These are phyloP conservation scores for Ormosia emarginata DNA, from an alignment of 306 rosid species.

Conservation along the genomic window DNA sequence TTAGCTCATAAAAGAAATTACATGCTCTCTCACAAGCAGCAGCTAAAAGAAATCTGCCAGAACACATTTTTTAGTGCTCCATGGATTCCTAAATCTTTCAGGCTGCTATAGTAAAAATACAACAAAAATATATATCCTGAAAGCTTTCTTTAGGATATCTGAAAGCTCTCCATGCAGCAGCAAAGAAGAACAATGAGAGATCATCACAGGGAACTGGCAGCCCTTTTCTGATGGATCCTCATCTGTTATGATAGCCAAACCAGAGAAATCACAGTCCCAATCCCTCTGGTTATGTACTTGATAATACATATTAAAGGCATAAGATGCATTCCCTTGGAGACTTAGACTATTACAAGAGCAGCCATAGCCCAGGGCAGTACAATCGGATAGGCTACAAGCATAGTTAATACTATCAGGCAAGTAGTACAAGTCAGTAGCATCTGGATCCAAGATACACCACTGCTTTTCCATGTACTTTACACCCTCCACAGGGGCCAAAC, in stretches of 20 bases:
- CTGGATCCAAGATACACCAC: slow-evolving; percentile 69
- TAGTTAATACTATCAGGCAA: slow-evolving; percentile 55
- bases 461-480: slow-evolving; percentile 52
- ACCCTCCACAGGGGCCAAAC: slow-evolving; percentile 62
- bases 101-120: slow-evolving; percentile 29
- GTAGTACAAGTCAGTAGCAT: slow-evolving; percentile 24
- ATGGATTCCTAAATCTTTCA: neutral
- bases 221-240: slow-evolving; percentile 66
- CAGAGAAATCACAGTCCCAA: slow-evolving; percentile 70
- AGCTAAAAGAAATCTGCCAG: neutral
- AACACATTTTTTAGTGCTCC: neutral
- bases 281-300: slow-evolving; percentile 60
- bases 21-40: neutral
- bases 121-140: slow-evolving; percentile 34
- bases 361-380: slow-evolving; percentile 87
- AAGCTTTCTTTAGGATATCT: slow-evolving; percentile 2
- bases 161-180: slow-evolving; percentile 15
- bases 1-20: neutral
- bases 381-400: slow-evolving; percentile 84
- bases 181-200: slow-evolving; percentile 42
- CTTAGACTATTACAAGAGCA: slow-evolving; percentile 73
- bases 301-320: slow-evolving; percentile 89
- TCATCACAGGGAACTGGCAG: slow-evolving; percentile 70
- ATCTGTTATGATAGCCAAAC: slow-evolving; percentile 55
- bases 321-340: slow-evolving; percentile 75